Evolutionary conservation across 2,329 filamentous ascomycete genomes (phyloP), one percentile per base, ranked within the genome.

Genomic region (Kalmusia sp.): DNA sequence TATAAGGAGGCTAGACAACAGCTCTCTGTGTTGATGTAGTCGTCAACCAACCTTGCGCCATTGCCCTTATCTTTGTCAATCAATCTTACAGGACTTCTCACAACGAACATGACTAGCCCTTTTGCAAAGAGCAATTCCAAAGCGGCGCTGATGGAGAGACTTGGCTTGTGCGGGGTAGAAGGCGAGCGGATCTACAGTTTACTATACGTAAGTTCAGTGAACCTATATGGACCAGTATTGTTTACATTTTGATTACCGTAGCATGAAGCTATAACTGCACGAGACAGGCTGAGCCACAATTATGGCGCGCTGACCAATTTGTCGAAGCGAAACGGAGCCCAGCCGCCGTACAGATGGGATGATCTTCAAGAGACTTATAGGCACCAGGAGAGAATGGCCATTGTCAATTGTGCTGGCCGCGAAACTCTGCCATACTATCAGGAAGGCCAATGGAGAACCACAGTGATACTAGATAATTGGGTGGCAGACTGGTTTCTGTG

Each of bases 401-500:
- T 81, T 39, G 79, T 76, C 55, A 64, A 65, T 6, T 58, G 62
- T 12, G 76, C 78, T n/a, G 69, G 72, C 6, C 61, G 62, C 1
- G 65, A 74, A 14, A 80, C 79, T 6, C 68, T 62, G 40, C 61
- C 65, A 1, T 74, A 75, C 40, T 82, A 80, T 57, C 71, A 77
- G 15, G 64, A 72, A 40, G 79, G 78, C 12, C 68, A 69, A 22
- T 77, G 77, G 49, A 65, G 61, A 15, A 75, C 75, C 44, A 71
- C 70, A 8, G 69, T 74, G 8, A 74, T 74, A 37, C 75, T 79
- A 57, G 70, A 73, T 40, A 82, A 81, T 50, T 81, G 79, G 79
- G 76, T 81, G 31, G 79, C 79, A 25, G 70, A 76, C n/a, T 82
- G 79, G 79, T 77, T 78, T 58, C 70, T 82, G 5, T 82, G 79